Evolutionary conservation across 1,284 basidiomycete genomes (phyloP).

Genomic region (Hymenochaete sp.): DNA sequence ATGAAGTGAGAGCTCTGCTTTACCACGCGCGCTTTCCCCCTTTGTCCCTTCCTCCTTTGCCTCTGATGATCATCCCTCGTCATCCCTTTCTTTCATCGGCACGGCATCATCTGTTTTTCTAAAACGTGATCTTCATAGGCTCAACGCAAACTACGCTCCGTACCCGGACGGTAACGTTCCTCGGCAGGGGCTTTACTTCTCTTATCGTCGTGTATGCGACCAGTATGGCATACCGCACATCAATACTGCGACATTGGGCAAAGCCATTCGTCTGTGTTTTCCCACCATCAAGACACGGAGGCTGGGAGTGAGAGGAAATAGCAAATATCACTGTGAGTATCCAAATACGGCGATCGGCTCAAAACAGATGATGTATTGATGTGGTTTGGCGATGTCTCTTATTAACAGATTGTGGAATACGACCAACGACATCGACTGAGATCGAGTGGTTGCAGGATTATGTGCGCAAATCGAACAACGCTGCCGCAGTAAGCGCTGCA

Average conservation of each 20-base stretch:
- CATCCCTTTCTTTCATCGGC: not conserved
- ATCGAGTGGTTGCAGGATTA: slow-evolving; percentile 86
- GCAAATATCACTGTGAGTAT: slow-evolving; percentile 81
- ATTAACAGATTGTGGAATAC: slow-evolving; percentile 73
- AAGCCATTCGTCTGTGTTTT: slow-evolving; percentile 87
- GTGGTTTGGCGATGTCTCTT: too few relatives aligned
- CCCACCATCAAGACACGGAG: slow-evolving; percentile 90
- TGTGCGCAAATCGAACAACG: slow-evolving; percentile 81
- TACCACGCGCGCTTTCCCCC: slow-evolving; percentile 23
- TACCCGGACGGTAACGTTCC: slow-evolving; percentile 86
- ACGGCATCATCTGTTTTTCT: not conserved
- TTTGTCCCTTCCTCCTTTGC: too few relatives aligned
- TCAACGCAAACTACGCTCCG: slow-evolving; percentile 81
- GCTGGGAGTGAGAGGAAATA: slow-evolving; percentile 84
- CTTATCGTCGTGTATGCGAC: slow-evolving; percentile 84
- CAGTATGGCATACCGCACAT: slow-evolving; percentile 86
- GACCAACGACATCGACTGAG: slow-evolving; percentile 79
- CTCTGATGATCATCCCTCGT: too few relatives aligned
- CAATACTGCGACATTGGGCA: slow-evolving; percentile 89
- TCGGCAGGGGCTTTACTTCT: slow-evolving; percentile 83
- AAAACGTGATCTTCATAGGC: slow-evolving; percentile 36
- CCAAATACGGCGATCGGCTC: too few relatives aligned
- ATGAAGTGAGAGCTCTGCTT: too few relatives aligned
- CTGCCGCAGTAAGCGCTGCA: slow-evolving; percentile 55
- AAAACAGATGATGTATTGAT: too few relatives aligned